A percentile compares a stretch with the other conserved stretches of the same genome.
These are phyloP conservation scores for Hypoxylon crocopeplum DNA, from an alignment of 495 filamentous ascomycete genomes.

Conservation along the genomic window DNA sequence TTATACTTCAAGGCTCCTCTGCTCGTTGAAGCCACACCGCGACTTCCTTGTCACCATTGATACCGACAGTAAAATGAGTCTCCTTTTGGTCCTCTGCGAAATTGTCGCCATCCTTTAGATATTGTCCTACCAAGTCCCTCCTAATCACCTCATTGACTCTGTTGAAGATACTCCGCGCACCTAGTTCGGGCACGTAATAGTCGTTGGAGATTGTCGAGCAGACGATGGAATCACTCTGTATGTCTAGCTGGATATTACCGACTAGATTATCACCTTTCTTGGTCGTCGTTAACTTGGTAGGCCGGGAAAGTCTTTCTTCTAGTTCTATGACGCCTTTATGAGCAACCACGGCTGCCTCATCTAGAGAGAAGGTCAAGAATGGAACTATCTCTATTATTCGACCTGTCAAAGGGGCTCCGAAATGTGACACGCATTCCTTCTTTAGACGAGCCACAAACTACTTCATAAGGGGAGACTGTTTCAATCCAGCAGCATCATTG, in stretches of 20 bases:
- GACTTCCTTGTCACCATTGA: slow-evolving; percentile 16
- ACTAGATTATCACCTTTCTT: slow-evolving; percentile 19
- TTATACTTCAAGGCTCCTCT: too few species aligned
- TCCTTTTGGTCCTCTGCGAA: slow-evolving; percentile 14
- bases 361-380: slow-evolving; percentile 51
- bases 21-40: too few species aligned
- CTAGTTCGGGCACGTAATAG: slow-evolving; percentile 18
- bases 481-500: too few species aligned
- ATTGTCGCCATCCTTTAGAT: slow-evolving; percentile 17
- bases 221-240: slow-evolving; percentile 17
- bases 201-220: slow-evolving; percentile 14
- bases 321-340: slow-evolving; percentile 53
- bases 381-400: slow-evolving; percentile 51
- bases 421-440: slow-evolving; percentile 34
- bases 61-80: slow-evolving; percentile 9
- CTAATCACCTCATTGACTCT: slow-evolving; percentile 8
- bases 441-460: slow-evolving; percentile 43
- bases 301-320: slow-evolving; percentile 4
- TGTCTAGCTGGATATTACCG: slow-evolving; percentile 10
- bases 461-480: too few species aligned
- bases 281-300: slow-evolving; percentile 2
- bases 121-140: slow-evolving; percentile 12
- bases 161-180: slow-evolving; percentile 21
- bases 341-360: slow-evolving; percentile 48
- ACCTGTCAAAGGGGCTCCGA: slow-evolving; percentile 47